phyloP scores from a whole-genome alignment of 306 rosid species.

The Fragaria nilgerrensis region DNA sequence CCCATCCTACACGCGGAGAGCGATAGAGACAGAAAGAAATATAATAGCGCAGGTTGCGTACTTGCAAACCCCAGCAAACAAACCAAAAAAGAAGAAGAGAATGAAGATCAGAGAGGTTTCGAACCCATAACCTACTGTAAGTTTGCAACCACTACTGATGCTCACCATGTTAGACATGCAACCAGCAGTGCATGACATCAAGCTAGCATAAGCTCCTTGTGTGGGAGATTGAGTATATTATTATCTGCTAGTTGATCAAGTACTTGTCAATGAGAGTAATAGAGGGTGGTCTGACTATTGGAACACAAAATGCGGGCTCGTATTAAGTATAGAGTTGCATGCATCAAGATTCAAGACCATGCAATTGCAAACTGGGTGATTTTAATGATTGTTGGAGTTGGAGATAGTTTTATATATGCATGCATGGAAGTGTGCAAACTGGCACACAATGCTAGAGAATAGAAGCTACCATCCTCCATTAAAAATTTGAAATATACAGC shows the following conservation, averaged over 20 bases:
- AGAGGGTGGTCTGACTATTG: constrained; percentile 1
- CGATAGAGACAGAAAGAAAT: neutral
- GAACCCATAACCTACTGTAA: neutral
- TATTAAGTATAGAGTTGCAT: neutral
- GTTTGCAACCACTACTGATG: neutral
- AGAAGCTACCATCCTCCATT: constrained; percentile 14
- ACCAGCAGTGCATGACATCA: neutral
- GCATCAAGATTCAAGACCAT: constrained; percentile 4
- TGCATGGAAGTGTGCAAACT: constrained; percentile 2
- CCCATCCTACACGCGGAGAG: neutral
- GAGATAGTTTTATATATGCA: neutral
- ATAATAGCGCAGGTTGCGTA: neutral
- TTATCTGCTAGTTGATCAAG: neutral
- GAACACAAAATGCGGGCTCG: neutral
- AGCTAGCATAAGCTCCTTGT: neutral
- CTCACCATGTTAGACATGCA: neutral
- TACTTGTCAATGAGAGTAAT: neutral
- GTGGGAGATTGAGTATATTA: neutral
- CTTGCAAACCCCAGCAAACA: neutral
- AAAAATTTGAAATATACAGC: neutral
- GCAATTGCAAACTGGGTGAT: neutral
- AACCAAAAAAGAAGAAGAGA: neutral
- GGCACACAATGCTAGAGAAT: constrained; percentile 10
- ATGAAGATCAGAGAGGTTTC: neutral
- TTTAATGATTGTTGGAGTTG: constrained; percentile 2